phyloP scores from a whole-genome alignment of 495 filamentous ascomycete species.

The Poronia punctata region DNA sequence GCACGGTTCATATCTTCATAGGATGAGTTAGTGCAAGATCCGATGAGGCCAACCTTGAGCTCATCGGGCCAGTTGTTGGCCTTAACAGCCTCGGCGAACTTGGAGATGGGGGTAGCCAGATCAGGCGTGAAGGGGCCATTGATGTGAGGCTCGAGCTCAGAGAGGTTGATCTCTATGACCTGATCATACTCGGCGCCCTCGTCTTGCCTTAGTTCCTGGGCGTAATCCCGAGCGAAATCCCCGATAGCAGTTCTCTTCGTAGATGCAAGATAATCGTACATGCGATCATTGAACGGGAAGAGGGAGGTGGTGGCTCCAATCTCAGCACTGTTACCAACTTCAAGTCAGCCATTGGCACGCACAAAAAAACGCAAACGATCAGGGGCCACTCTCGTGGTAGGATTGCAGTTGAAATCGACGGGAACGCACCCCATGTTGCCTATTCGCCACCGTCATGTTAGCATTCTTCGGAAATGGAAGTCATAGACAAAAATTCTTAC shows the following conservation, averaged over 20 bases:
- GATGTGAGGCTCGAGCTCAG: slow-evolving; percentile 92
- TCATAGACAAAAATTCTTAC: slow-evolving; percentile 14
- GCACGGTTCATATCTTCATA: slow-evolving; percentile 99
- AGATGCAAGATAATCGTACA: slow-evolving; percentile 90
- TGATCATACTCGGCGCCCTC: slow-evolving; percentile 95
- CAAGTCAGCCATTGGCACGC: background rate
- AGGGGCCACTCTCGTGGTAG: too few species aligned
- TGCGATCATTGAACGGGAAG: slow-evolving; percentile 97
- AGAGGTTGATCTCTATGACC: slow-evolving; percentile 90
- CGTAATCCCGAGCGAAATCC: slow-evolving; percentile 79
- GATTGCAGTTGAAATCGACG: background rate
- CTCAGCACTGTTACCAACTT: slow-evolving; percentile 53
- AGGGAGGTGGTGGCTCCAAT: slow-evolving; percentile 97
- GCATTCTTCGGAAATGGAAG: background rate
- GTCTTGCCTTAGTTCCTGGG: slow-evolving; percentile 81
- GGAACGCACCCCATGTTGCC: slow-evolving; percentile 56
- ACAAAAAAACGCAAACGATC: background rate
- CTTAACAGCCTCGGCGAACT: slow-evolving; percentile 93
- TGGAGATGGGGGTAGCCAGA: slow-evolving; percentile 93
- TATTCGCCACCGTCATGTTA: background rate
- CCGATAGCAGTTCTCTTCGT: slow-evolving; percentile 90
- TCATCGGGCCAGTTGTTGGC: slow-evolving; percentile 95
- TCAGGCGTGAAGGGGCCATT: slow-evolving; percentile 99
- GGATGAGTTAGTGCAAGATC: slow-evolving; percentile 98
- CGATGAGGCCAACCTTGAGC: slow-evolving; percentile 92